Evolutionary conservation across 1,284 basidiomycete genomes (phyloP), one percentile per base, ranked within the genome.

Genomic region (Ganoderma meredithae): DNA sequence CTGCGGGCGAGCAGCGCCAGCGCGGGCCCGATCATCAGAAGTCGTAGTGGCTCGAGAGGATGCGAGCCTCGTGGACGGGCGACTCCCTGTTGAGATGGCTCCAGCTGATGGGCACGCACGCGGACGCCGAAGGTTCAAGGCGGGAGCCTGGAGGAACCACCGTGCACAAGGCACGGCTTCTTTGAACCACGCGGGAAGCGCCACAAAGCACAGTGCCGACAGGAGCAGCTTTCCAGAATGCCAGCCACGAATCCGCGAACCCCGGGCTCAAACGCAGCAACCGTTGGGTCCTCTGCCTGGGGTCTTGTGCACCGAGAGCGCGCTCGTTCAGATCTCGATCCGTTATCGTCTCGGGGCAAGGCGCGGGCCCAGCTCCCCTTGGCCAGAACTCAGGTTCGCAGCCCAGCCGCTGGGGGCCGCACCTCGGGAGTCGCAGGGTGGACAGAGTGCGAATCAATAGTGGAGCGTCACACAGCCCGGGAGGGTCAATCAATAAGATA

Each of bases 51-150:
- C 49, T 27, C 56, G 61, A 68, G 65, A 47, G 67, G 66, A 65
- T 60, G 67, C 65, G 70, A 71, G 70, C 70, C 70, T 71, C 70
- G 68, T 71, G 70, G 65, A 61, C 53, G 49, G 40, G 63, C 19
- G 56, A 10, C 44, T 49, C 47, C 47, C 22, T 68, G 68, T 52
- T 41, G 64, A 66, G 70, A 69, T 71, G 64, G 17, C n/a, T 43
- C 58, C 58, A 40, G 6, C 9, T 40, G 58, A 60, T 60, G 39
- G 39, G 39, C 10, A 60, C 39, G 56, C 36, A 39, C 36, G 36
- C 36, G 36, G 36, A 33, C n/a, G 56, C n/a, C 33, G 7, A 33
- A 36, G 27, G 49, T 39, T 39, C 36, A 39, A 39, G 10, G 36
- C 36, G 36, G 3, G 44, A 47, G 44, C 36, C 36, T 39, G 44